These are phyloP conservation scores for Colletotrichum sp. DNA, from an alignment of 2,329 filamentous ascomycete species.

Conservation along the genomic window DNA sequence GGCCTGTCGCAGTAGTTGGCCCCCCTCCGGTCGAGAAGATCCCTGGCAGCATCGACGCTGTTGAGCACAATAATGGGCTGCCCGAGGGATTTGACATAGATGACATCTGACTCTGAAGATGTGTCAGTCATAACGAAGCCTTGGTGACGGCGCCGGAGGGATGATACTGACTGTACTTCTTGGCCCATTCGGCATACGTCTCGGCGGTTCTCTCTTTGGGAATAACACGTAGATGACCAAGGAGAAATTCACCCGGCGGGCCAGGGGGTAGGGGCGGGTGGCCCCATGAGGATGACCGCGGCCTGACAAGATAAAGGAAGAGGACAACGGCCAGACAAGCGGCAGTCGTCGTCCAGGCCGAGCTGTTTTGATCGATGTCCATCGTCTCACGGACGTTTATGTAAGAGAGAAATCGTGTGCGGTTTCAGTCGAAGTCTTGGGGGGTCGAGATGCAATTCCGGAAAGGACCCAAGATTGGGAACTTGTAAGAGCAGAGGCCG, in stretches of 20 bases:
- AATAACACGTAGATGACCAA: constrained; percentile 42
- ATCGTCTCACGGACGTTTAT: not conserved
- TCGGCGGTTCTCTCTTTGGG: constrained; percentile 25
- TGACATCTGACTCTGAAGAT: constrained; percentile 30
- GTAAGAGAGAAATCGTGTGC: not conserved
- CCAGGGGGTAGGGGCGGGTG: constrained; percentile 21
- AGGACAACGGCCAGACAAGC: constrained; percentile 1
- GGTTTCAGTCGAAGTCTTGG: not conserved
- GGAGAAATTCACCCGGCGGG: constrained; percentile 31
- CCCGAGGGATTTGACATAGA: constrained; percentile 34
- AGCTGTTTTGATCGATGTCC: not conserved
- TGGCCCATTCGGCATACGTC: constrained; percentile 22
- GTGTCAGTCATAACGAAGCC: not conserved
- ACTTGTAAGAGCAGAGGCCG: not conserved
- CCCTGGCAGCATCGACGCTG: constrained; percentile 43
- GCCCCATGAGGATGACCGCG: not conserved
- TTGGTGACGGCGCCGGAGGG: not conserved
- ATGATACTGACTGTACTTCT: constrained; percentile 59
- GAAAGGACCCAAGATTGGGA: not conserved
- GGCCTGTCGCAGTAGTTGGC: constrained; percentile 50
- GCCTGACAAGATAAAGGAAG: not conserved
- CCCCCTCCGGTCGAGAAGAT: constrained; percentile 50
- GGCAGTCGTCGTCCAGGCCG: not conserved
- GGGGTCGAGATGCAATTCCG: not conserved
- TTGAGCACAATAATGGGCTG: constrained; percentile 47